Conservation (phyloP, 2,329 filamentous ascomycete species). For the Amylocarpus encephaloides region DNA sequence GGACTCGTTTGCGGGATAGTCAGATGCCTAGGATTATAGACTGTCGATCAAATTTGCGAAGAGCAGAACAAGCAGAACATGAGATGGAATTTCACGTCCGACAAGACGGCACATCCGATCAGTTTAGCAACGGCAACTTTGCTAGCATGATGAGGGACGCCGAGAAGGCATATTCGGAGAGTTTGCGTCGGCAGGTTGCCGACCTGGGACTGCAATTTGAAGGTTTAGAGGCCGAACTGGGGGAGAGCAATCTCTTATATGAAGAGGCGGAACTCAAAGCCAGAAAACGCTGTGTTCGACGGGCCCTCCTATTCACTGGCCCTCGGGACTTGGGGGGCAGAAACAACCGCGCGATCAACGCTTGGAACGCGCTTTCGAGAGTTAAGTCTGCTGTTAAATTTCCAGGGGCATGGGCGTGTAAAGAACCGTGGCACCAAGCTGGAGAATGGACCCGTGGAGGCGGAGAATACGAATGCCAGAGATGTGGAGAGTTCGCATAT, state of each 20-base stretch:
- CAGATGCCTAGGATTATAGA: too few species aligned
- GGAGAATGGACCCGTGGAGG: conserved; percentile 19
- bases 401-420: background rate
- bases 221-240: conserved; percentile 6
- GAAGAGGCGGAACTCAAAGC: conserved; percentile 14
- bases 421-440: conserved; percentile 19
- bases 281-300: conserved; percentile 7
- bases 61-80: too few species aligned
- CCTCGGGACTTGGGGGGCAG: conserved; percentile 17
- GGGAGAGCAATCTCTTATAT: conserved; percentile 9
- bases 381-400: conserved; percentile 8
- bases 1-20: too few species aligned
- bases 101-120: too few species aligned
- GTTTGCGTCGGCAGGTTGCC: background rate
- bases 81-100: too few species aligned
- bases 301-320: conserved; percentile 20
- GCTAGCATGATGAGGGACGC: too few species aligned
- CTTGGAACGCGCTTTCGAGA: conserved; percentile 18
- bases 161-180: background rate
- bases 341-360: conserved; percentile 18
- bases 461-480: conserved; percentile 20
- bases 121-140: too few species aligned
- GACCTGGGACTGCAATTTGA: conserved; percentile 4
- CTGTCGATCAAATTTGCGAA: too few species aligned
- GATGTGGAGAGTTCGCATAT: conserved; percentile 18